Evolutionary conservation across 2,329 filamentous ascomycete species (phyloP).

Genomic region (Dothistroma pini): DNA sequence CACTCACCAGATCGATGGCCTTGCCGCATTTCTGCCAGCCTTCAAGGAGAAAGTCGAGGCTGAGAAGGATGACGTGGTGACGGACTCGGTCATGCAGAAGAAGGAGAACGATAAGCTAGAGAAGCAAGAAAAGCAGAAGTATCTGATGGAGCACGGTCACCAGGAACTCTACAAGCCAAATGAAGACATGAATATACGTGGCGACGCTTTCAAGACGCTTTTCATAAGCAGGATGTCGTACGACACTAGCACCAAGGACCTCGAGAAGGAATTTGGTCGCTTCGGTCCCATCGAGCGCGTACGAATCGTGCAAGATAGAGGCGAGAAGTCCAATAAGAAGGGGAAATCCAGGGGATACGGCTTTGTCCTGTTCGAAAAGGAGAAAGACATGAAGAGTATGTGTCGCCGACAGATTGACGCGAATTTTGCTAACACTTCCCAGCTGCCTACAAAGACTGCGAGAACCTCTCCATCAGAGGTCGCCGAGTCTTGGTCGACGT

Average conservation of each 20-base stretch:
- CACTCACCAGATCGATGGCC: conserved; percentile 67
- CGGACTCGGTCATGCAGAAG: conserved; percentile 88
- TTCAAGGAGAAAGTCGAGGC: conserved; percentile 70
- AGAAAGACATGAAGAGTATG: conserved; percentile 98
- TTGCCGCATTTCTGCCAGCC: conserved; percentile 71
- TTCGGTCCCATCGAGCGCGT: conserved; percentile 93
- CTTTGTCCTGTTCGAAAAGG: conserved; percentile 94
- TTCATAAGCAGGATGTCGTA: conserved; percentile 90
- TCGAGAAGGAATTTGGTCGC: conserved; percentile 89
- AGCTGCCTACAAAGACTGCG: conserved; percentile 87
- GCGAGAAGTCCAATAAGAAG: conserved; percentile 64
- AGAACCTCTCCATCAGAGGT: conserved; percentile 87
- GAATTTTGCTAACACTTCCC: conserved; percentile 44
- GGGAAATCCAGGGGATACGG: conserved; percentile 67
- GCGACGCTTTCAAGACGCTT: conserved; percentile 91
- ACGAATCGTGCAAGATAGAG: conserved; percentile 68
- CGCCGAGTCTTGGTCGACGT: conserved; percentile 91
- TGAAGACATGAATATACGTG: conserved; percentile 83
- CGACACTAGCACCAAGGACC: conserved; percentile 79
- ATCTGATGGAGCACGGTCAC: conserved; percentile 60
- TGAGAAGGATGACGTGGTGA: conserved; percentile 53
- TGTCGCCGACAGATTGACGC: neutral
- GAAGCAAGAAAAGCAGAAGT: conserved; percentile 66
- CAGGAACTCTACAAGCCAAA: conserved; percentile 69
- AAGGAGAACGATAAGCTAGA: conserved; percentile 80